These are phyloP conservation scores for Puccinia horiana DNA, from an alignment of 1,284 basidiomycete species.

Conservation along the genomic window DNA sequence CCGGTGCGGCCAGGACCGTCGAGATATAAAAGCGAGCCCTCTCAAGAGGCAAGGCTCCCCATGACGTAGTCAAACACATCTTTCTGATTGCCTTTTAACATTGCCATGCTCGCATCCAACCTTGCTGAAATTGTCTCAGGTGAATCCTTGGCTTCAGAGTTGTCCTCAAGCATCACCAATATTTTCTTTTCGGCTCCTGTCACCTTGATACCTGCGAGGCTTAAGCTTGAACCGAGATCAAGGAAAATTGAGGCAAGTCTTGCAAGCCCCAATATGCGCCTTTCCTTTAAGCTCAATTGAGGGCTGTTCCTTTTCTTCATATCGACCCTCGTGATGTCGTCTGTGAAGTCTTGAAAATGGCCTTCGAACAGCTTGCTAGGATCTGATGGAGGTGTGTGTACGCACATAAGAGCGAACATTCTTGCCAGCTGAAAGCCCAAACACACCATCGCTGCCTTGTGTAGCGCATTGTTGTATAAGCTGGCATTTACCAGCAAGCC, in stretches of 20 bases:
- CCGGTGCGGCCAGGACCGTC: conserved; percentile 53
- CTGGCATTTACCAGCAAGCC: background rate
- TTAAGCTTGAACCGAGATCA: no score
- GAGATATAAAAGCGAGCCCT: no score
- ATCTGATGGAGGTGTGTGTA: background rate
- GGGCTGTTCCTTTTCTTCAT: background rate
- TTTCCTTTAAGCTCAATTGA: background rate
- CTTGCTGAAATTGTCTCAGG: no score
- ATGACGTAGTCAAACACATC: no score
- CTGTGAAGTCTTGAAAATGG: background rate
- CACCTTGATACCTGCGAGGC: no score
- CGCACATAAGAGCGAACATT: background rate
- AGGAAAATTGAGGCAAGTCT: background rate
- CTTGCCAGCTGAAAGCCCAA: background rate
- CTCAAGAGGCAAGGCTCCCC: no score
- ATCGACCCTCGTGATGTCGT: background rate
- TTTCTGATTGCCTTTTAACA: background rate
- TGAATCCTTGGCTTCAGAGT: no score
- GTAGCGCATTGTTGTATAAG: background rate
- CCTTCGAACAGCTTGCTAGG: background rate
- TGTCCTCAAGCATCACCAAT: no score
- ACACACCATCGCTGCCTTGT: background rate
- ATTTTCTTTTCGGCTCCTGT: no score
- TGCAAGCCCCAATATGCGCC: no score
- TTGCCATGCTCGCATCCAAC: background rate